Evolutionary conservation across 2,329 filamentous ascomycete genomes (phyloP), one percentile per base, ranked within the genome.

Genomic region (Aspergillus ibericus): DNA sequence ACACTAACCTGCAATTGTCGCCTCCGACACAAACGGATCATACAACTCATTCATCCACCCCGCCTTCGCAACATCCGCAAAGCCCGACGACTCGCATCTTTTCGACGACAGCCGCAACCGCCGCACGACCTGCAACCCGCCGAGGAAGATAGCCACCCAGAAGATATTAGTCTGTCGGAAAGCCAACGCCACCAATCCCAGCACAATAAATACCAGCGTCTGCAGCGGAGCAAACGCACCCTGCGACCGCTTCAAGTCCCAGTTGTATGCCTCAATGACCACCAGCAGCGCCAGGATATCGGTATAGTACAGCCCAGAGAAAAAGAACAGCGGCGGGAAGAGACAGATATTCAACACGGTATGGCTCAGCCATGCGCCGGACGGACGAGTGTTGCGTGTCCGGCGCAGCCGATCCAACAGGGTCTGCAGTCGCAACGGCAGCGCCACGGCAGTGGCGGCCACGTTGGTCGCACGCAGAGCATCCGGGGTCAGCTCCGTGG

Each of bases 151-250:
- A 15, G 78, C 88, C 0, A 93, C 88, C 95, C 95, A 99, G 72
- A 99, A 96, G 56, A 98, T 89, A 68, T 99, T 99, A 0, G 95
- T 99, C 75, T 99, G 95, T 22, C 95, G 83, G 80, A 96, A 95
- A 2, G 84, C 78, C 18, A 99, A 80, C 1, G 91, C 82, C 1
- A 84, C 62, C 0, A 91, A 63, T 0, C 92, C 92, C 5, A 88
- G 72, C 0, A 81, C 1, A 0, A 91, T 60, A 0, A 86, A 73
- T 52, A 70, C 64, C 25, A 75, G 22, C 25, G 71, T 65, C 46
- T 70, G 64, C 13, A 67, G 58, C 12, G 70, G 56, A 9, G 63
- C 32, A 57, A 65, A 61, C 16, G 62, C 62, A 36, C 51, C 60
- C 36, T 61, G 58, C 42, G 61, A 59, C 22, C 72, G 75, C 53